These are phyloP conservation scores for Microdochium bolleyi DNA, from an alignment of 2,329 filamentous ascomycete species.

Conservation along the genomic window DNA sequence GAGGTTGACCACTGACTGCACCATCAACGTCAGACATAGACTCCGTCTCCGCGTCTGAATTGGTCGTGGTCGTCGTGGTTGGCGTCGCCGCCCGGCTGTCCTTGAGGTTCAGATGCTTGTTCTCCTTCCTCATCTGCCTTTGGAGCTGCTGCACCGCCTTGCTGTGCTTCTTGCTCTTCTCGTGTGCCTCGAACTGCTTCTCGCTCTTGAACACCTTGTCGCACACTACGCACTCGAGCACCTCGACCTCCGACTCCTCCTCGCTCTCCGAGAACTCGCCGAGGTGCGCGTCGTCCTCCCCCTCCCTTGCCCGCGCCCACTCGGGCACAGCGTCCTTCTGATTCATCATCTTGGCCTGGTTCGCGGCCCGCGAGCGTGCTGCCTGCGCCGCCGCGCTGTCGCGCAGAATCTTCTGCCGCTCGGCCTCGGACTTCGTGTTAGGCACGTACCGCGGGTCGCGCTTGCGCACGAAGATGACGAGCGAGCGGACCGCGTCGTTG, in stretches of 20 bases:
- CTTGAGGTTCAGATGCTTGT: constrained; percentile 49
- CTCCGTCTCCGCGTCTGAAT: constrained; percentile 24
- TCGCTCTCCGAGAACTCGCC: constrained; percentile 53
- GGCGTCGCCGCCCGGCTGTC: constrained; percentile 1
- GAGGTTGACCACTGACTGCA: constrained; percentile 26
- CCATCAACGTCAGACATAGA: constrained; percentile 38
- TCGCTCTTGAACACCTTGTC: constrained; percentile 81
- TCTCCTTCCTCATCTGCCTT: constrained; percentile 77
- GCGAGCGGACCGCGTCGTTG: constrained; percentile 81
- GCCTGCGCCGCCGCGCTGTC: constrained; percentile 79
- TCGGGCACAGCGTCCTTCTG: constrained; percentile 57
- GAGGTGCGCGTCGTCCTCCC: constrained; percentile 35
- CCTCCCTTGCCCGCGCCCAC: constrained; percentile 61
- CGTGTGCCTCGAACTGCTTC: constrained; percentile 83
- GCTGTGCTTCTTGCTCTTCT: constrained; percentile 92
- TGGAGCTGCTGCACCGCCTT: constrained; percentile 78
- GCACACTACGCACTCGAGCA: constrained; percentile 71
- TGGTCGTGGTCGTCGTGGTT: constrained; percentile 1
- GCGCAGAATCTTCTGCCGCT: constrained; percentile 70
- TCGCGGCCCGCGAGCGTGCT: constrained; percentile 71
- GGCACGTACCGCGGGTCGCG: constrained; percentile 78
- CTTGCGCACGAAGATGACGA: constrained; percentile 85
- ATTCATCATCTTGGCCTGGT: constrained; percentile 66
- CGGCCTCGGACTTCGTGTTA: constrained; percentile 69
- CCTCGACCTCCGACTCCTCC: constrained; percentile 46